These are phyloP conservation scores for Xylaria castorea DNA, from an alignment of 495 filamentous ascomycete species.

Conservation along the genomic window DNA sequence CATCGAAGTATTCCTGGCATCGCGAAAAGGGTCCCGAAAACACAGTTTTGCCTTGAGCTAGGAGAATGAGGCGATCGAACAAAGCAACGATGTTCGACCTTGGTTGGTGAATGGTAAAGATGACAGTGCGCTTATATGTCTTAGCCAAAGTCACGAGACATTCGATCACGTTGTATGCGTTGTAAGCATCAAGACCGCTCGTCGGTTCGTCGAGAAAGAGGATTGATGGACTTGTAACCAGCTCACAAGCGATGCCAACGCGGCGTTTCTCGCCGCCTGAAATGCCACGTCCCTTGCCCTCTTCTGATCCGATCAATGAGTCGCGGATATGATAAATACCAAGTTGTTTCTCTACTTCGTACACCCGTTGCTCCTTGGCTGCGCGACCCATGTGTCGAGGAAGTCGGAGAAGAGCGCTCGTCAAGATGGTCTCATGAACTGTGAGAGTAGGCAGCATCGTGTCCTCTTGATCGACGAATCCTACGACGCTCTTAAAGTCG, in stretches of 20 bases:
- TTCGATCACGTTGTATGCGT: conserved; percentile 96
- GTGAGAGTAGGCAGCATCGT: conserved; percentile 97
- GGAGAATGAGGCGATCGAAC: conserved; percentile 89
- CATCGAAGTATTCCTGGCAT: conserved; percentile 92
- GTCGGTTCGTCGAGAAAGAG: conserved; percentile 97
- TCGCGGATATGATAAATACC: conserved; percentile 92
- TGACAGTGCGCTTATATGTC: conserved; percentile 93
- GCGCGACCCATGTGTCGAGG: conserved; percentile 86
- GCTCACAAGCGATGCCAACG: conserved; percentile 95
- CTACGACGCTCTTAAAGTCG: conserved; percentile 89
- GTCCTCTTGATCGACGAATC: conserved; percentile 98
- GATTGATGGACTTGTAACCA: conserved; percentile 97
- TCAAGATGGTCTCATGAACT: conserved; percentile 97
- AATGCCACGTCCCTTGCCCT: conserved; percentile 91
- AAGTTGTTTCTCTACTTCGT: conserved; percentile 93
- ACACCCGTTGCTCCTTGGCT: conserved; percentile 86
- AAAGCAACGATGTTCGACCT: conserved; percentile 99
- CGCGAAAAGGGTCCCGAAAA: conserved; percentile 90
- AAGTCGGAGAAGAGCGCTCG: conserved; percentile 87
- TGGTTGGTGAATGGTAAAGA: conserved; percentile 99
- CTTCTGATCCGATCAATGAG: conserved; percentile 96
- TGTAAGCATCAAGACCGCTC: conserved; percentile 92
- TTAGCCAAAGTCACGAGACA: conserved; percentile 94
- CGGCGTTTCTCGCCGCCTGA: conserved; percentile 96
- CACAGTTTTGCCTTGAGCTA: conserved; percentile 88